A percentile compares a stretch with the other conserved stretches of the same genome.
Conservation (phyloP, 148 eudicot genomes). For the Chenopodium formosanum region DNA sequence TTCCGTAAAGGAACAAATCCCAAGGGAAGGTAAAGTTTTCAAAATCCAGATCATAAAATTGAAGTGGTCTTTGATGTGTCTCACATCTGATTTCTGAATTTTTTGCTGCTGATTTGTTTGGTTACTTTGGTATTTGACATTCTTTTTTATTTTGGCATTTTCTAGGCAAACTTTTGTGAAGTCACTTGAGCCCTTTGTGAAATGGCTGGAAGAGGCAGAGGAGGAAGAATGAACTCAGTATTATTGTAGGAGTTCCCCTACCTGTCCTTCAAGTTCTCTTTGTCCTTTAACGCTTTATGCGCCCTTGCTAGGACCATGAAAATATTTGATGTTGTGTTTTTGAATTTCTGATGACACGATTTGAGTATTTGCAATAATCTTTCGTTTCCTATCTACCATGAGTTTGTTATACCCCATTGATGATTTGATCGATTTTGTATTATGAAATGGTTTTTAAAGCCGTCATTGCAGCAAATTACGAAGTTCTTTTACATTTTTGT, state of each 20-base stretch:
- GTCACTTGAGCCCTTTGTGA: constrained; percentile 88
- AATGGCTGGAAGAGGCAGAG: constrained; percentile 98
- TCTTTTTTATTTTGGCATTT: constrained; percentile 1
- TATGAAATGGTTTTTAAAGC: constrained; percentile 1
- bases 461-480: not conserved
- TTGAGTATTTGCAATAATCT: not conserved
- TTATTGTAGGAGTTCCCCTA: constrained; percentile 11
- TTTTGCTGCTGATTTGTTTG: not conserved
- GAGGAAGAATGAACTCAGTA: constrained; percentile 64
- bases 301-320: not conserved
- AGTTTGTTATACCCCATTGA: constrained; percentile 1
- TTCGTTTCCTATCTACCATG: not conserved
- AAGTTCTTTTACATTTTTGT: not conserved
- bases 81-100: no score
- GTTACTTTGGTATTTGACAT: not conserved
- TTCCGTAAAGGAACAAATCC: constrained; percentile 88
- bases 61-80: no score
- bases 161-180: constrained; percentile 87
- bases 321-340: constrained; percentile 11
- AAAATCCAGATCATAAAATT: not conserved
- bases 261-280: constrained; percentile 10
- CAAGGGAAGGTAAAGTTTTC: constrained; percentile 73
- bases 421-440: constrained; percentile 16
- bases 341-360: constrained; percentile 13
- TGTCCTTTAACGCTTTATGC: not conserved